Evolutionary conservation across 78 protist genomes (phyloP), one percentile per base, ranked within the genome.

Genomic region (Cyanophora paradoxa): DNA sequence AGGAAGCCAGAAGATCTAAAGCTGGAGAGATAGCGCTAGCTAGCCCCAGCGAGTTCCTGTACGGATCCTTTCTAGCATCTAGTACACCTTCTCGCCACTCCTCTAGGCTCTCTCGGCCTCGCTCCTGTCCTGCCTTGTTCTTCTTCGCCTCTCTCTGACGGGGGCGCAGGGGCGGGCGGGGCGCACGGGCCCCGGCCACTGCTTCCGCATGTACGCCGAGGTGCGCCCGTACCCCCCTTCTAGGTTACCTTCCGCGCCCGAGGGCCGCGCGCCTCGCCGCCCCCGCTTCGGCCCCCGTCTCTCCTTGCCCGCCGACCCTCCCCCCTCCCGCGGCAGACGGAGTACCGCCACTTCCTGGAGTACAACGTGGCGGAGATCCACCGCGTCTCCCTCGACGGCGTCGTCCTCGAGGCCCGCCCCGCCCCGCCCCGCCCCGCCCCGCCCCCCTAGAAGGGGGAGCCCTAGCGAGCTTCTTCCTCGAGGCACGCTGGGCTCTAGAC

Each of bases 351-450:
- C 8, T 5, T 70, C n/a, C 37, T 4, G 40, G 65, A 48, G 26
- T 20, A 8, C 41, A 72, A 28, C 11, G 28, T 11, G 14, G 82
- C 87, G 19, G 87, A 83, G 48, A 70, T 84, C 50, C 64, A 41
- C n/a, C 66, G 88, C 52, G 50, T 67, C 44, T 36, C 74, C 26
- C 61, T 78, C 36, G 48, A 40, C 33, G 2, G 62, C 42, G 19
- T 37, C 20, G 77, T 63, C 31, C 61, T 84, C n/a, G n/a, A n/a
- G n/a, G n/a, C n/a, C n/a, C n/a, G n/a, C n/a, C n/a, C n/a, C n/a
- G n/a, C n/a, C n/a, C n/a, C n/a, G n/a, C n/a, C n/a, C n/a, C n/a
- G n/a, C n/a, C n/a, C n/a, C n/a, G n/a, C n/a, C n/a, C n/a, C n/a
- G n/a, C n/a, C n/a, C n/a, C n/a, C n/a, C n/a, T n/a, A n/a, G n/a